phyloP scores from a whole-genome alignment of 805 yeast species.

The Starmerella davenportii region DNA sequence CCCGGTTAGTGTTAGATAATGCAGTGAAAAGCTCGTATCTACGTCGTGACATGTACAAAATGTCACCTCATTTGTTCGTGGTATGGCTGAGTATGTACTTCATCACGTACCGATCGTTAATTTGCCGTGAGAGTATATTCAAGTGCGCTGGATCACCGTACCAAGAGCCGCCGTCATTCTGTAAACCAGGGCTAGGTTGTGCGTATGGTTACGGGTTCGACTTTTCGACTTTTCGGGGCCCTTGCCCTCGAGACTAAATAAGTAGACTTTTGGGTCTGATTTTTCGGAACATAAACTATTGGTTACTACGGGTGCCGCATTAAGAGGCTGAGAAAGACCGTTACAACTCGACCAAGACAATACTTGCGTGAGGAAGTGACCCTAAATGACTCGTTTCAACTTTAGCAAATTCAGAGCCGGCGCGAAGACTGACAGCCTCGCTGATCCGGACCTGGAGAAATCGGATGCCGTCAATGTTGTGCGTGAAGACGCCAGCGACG shows the following conservation, averaged over 20 bases:
- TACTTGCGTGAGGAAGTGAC: slow-evolving; percentile 15
- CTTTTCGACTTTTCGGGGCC: no score
- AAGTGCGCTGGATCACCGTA: no score
- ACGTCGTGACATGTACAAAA: no score
- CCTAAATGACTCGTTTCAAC: background rate
- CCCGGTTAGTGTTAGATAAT: no score
- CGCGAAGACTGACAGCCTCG: background rate
- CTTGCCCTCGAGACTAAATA: background rate
- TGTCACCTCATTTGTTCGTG: no score
- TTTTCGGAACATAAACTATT: background rate
- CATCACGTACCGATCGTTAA: no score
- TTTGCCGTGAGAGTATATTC: no score
- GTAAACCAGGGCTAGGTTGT: no score
- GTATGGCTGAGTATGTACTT: no score
- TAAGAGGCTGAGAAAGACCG: slow-evolving; percentile 11
- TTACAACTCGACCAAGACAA: slow-evolving; percentile 14
- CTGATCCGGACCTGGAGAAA: background rate
- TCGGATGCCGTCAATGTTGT: background rate
- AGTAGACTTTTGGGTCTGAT: background rate
- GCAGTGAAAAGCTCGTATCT: no score
- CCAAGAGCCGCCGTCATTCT: no score
- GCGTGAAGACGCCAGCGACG: background rate
- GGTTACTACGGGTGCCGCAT: slow-evolving; percentile 12
- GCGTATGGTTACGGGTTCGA: no score
- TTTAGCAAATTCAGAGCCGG: background rate